These are phyloP conservation scores for Thermothelomyces thermophilus DNA, from an alignment of 2,329 filamentous ascomycete genomes.

Conservation along the genomic window DNA sequence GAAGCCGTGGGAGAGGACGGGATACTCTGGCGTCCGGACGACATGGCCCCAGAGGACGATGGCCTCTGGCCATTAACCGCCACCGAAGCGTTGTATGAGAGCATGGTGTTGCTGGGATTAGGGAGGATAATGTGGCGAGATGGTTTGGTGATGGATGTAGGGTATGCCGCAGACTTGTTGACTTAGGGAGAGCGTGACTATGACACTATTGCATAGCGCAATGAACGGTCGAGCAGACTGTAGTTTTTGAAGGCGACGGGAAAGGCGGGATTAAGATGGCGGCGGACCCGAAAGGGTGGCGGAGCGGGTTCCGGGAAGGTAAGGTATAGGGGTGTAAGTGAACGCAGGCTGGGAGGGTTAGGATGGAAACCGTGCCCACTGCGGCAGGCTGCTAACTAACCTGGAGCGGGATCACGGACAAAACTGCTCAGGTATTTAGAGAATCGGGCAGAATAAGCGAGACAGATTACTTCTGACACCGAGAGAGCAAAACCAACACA, in stretches of 20 bases:
- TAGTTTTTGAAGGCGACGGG: not conserved
- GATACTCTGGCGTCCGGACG: conserved; percentile 24
- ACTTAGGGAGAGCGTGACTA: not conserved
- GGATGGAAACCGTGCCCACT: conserved; percentile 9
- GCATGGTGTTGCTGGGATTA: conserved; percentile 33
- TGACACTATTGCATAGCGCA: conserved; percentile 20
- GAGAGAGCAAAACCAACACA: conserved; percentile 2
- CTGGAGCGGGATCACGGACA: not conserved
- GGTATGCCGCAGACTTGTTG: not conserved
- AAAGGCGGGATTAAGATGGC: not conserved
- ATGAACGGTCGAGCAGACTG: not conserved
- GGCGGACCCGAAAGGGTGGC: not conserved
- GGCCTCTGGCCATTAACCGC: conserved; percentile 37
- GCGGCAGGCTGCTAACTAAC: conserved; percentile 5
- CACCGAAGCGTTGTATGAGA: conserved; percentile 45
- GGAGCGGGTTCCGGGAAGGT: not conserved
- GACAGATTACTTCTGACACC: conserved; percentile 1
- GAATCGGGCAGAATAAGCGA: not conserved
- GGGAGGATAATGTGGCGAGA: not conserved
- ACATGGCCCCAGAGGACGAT: conserved; percentile 25
- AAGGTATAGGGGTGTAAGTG: conserved; percentile 15
- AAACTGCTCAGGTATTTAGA: not conserved
- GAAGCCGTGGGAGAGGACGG: conserved; percentile 27
- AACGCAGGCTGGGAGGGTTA: conserved; percentile 3
- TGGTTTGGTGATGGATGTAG: not conserved